Percentiles rank a stretch among this genome's conserved stretches.
Evolutionary conservation across 1,284 basidiomycete genomes (phyloP).

Genomic region (Naganishia cerealis): DNA sequence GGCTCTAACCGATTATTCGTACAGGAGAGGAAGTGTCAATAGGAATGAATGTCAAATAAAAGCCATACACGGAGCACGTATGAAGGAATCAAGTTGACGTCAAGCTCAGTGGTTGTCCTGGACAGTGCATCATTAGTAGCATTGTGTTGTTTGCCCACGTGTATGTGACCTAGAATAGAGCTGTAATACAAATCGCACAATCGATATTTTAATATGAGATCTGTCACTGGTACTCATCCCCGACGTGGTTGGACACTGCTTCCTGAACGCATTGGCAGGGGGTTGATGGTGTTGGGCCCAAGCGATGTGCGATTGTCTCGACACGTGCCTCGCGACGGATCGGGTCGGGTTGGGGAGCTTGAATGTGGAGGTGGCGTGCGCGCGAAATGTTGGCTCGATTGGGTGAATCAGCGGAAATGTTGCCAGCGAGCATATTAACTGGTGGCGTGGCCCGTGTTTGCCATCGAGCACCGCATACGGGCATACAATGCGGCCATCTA

Average conservation of each 20-base stretch:
- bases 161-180: conserved; percentile 1
- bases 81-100: background rate
- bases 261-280: too few species aligned
- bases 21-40: background rate
- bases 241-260: too few species aligned
- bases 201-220: background rate
- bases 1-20: background rate
- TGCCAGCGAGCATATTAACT: background rate
- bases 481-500: conserved; percentile 18
- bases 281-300: too few species aligned
- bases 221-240: background rate
- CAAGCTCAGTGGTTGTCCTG: background rate
- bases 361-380: background rate
- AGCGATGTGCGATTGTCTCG: too few species aligned
- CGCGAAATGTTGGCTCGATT: background rate
- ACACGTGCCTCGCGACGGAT: too few species aligned
- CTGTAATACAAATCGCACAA: background rate
- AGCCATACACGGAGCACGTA: conserved; percentile 3
- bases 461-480: background rate
- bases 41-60: background rate
- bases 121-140: background rate
- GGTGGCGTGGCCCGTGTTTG: too few species aligned
- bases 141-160: background rate
- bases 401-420: conserved; percentile 6
- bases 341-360: background rate